phyloP scores from a whole-genome alignment of 1,284 basidiomycete species.

The Grifola frondosa region DNA sequence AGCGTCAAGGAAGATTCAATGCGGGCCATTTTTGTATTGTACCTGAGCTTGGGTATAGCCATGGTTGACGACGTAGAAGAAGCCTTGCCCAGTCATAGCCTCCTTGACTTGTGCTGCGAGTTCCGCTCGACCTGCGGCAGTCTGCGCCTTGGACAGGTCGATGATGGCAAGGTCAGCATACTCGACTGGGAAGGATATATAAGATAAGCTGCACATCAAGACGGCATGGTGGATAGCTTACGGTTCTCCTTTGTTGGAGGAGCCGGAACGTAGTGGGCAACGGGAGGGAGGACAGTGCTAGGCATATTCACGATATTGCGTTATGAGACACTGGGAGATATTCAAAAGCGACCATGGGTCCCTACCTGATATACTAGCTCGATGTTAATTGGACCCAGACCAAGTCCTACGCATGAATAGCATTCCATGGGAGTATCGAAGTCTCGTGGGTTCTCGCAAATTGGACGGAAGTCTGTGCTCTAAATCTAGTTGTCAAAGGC shows the following conservation, averaged over 20 bases:
- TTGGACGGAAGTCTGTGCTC: no score
- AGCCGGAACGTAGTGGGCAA: slow-evolving; percentile 37
- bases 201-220: neutral
- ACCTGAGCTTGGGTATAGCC: slow-evolving; percentile 51
- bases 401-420: no score
- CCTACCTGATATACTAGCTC: no score
- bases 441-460: no score
- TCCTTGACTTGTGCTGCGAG: slow-evolving; percentile 53
- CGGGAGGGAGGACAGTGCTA: slow-evolving; percentile 9
- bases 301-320: slow-evolving; percentile 7
- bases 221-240: slow-evolving; percentile 17
- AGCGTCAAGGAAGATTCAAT: neutral
- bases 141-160: slow-evolving; percentile 55
- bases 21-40: neutral
- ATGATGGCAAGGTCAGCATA: slow-evolving; percentile 69
- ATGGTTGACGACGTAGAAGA: slow-evolving; percentile 65
- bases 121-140: slow-evolving; percentile 44
- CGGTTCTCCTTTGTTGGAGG: slow-evolving; percentile 33
- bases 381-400: no score
- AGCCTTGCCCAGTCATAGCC: slow-evolving; percentile 61
- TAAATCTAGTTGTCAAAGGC: no score
- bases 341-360: no score
- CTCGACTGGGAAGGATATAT: slow-evolving; percentile 44
- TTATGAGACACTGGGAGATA: no score
- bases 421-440: no score